Conservation (phyloP, 225 moss, liverwort and hornwort genomes). For the Ulota crispa region DNA sequence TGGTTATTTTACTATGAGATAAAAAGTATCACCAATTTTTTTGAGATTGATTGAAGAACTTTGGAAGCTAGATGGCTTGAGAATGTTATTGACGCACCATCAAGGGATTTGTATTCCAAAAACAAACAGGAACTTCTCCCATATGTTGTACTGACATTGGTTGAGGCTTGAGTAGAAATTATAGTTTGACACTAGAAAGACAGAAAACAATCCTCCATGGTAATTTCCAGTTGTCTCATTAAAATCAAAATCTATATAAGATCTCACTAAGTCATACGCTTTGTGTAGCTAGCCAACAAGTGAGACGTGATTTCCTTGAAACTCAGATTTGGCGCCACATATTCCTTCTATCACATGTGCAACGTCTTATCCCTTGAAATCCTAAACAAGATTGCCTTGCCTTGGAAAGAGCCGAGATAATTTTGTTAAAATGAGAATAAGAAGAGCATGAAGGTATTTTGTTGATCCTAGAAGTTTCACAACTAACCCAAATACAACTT, state of each 20-base stretch:
- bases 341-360: neutral
- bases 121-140: neutral
- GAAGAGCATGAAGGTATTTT: neutral
- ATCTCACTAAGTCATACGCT: neutral
- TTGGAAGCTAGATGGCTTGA: too few relatives aligned
- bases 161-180: neutral
- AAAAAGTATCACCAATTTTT: too few relatives aligned
- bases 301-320: neutral
- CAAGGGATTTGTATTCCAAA: neutral
- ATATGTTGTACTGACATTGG: neutral
- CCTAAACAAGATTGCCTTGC: neutral
- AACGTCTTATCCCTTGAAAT: neutral
- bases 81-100: too few relatives aligned
- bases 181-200: neutral
- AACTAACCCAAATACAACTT: neutral
- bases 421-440: neutral
- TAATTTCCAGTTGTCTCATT: neutral
- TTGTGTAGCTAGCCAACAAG: neutral
- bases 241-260: neutral
- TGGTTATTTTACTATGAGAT: too few relatives aligned
- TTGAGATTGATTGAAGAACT: too few relatives aligned
- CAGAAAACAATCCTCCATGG: neutral
- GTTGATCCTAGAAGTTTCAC: neutral
- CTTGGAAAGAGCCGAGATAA: neutral
- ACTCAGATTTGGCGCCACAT: neutral